Base-by-base conservation (phyloP, 192 early-diverging fungal genomes). In the Fimicolochytrium jonesii region DNA sequence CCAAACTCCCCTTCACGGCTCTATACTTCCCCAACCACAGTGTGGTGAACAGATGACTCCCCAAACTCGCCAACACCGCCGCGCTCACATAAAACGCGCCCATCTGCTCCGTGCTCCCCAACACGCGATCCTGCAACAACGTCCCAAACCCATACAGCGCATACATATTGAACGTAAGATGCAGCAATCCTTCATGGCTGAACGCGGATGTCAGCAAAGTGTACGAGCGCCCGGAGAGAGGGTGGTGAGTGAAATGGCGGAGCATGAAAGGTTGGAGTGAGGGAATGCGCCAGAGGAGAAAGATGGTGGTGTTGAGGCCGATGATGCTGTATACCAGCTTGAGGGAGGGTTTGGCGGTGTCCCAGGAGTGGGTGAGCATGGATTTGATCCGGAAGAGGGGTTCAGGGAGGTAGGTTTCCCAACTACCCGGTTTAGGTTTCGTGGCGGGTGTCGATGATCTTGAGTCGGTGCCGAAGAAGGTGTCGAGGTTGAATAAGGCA, bases 161-260 rank as follows among this genome's bases (percentile, higher is more conserved):
- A 49, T 92, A 64, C 78, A 87, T 90, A 71, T 94, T 94, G 72
- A 94, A 86, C 6, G 62, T 67, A 50, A 93, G 78, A 67, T 94
- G 93, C 77, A 83, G 73, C 6, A 89, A 36, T 10, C 77, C 78
- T 37, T 79, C 71, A 47, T 95, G 93, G 23, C 85, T 88, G 60
- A 95, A 94, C 23, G 79, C 76, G 32, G 79, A 81, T 0, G 93
- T 92, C 31, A 95, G 54, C 41, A 95, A 54, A 5, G 92, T 95
- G 52, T 88, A 81, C 11, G 84, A 82, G 5, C 74, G 74, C 0
- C 78, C 79, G 2, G 80, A 78, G 4, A 77, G 68, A 28, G 93
- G 89, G 33, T 92, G 78, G 67, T 95, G 91, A 49, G 87, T 55
- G 64, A 95, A 95, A 70, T 82, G 75, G 20, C 80, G 75, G 6